Base-by-base conservation (phyloP, 768 basidiomycete genomes). In the Infundibulicybe gibba region DNA sequence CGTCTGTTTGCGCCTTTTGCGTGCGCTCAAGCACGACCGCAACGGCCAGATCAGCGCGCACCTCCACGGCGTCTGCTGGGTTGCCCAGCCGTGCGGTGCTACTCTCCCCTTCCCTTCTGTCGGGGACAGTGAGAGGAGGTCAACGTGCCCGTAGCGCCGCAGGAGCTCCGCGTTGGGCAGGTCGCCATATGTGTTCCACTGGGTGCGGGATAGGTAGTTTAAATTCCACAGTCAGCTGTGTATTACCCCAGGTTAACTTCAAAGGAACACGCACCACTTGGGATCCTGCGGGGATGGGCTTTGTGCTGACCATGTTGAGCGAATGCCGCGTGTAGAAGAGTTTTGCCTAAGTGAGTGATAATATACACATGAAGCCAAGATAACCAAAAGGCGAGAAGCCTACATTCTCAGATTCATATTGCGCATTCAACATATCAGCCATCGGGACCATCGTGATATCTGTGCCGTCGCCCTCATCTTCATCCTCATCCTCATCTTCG, bases 171-270 rank as follows among this genome's bases (percentile, higher is more conserved):
- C 80, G 60, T 98, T 98, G 5, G 95, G 92, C 2, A 82, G 85
- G 58, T 94, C 89, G 20, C 87, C 91, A 62, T 98, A 99, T 0
- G 95, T 97, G 63, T 98, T 98, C 81, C 85, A 93, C 92, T 94
- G 54, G 16, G 16, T 37, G 16, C 25, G 49, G n/a, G n/a, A n/a
- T n/a, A n/a, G n/a, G n/a, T n/a, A n/a, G n/a, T n/a, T n/a, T n/a
- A n/a, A n/a, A n/a, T n/a, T n/a, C n/a, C n/a, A n/a, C n/a, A 21
- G 49, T 37, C 51, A 42, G 47, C 25, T 30, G 25, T 44, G 51
- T 40, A 38, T 20, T 44, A 51, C 42, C 31, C 16, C 32, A 41
- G 30, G 19, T 33, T 32, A 40, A 35, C 19, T 35, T n/a, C 44
- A 41, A 34, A n/a, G n/a, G n/a, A 6, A 3, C 13, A 69, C 85